A percentile compares a stretch with the other conserved stretches of the same genome.
phyloP scores from a whole-genome alignment of 768 basidiomycete species.

The Suillus tomentosus region DNA sequence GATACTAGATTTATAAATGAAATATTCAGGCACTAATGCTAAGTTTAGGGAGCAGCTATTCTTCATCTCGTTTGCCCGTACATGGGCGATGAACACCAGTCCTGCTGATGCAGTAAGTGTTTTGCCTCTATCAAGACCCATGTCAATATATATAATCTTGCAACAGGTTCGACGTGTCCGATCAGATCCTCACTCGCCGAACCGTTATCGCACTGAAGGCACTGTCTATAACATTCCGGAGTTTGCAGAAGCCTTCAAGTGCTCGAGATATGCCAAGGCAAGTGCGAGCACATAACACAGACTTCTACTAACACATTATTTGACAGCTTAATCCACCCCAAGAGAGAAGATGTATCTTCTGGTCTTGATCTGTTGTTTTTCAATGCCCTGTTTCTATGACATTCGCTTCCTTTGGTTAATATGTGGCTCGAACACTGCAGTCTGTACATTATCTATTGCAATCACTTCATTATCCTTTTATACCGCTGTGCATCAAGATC shows the following conservation, averaged over 20 bases:
- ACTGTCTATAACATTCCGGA: conserved; percentile 86
- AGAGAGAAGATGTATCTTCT: conserved; percentile 80
- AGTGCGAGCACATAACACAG: conserved; percentile 21
- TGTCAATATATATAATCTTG: background rate
- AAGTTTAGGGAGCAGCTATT: conserved; percentile 81
- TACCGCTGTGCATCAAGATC: conserved; percentile 1
- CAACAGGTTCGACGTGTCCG: conserved; percentile 72
- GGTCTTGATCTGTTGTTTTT: conserved; percentile 46
- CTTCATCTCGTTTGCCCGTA: conserved; percentile 86
- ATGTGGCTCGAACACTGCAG: background rate
- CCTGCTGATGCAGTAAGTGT: conserved; percentile 69
- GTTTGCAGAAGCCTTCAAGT: conserved; percentile 87
- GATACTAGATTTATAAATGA: background rate
- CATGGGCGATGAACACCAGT: conserved; percentile 86
- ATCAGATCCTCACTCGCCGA: conserved; percentile 88
- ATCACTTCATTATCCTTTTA: conserved; percentile 3
- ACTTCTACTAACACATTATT: conserved; percentile 9
- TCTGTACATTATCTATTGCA: conserved; percentile 15
- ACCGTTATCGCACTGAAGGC: conserved; percentile 78
- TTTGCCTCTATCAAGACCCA: conserved; percentile 6
- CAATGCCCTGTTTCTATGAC: background rate
- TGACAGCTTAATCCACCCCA: conserved; percentile 77
- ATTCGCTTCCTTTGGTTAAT: conserved; percentile 15
- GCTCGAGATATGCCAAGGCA: conserved; percentile 74
- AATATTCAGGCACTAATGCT: background rate